These are phyloP conservation scores for Theileria parva DNA, from an alignment of 169 alveolate species.

Conservation along the genomic window DNA sequence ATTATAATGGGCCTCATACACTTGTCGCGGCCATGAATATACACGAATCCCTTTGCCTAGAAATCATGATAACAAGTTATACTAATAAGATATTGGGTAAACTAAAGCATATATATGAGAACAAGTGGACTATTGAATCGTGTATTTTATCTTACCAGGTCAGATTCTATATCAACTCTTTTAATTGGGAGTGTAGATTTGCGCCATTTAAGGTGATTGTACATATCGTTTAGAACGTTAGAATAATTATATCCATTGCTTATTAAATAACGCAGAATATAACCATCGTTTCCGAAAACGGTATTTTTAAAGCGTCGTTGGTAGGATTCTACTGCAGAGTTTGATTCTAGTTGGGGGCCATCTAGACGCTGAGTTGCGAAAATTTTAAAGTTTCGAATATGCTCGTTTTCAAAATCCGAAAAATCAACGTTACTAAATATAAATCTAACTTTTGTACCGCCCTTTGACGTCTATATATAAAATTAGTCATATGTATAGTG, in stretches of 20 bases:
- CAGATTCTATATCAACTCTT: constrained; percentile 56
- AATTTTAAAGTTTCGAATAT: constrained; percentile 65
- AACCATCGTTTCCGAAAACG: constrained; percentile 68
- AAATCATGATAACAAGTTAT: background rate
- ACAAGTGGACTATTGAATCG: background rate
- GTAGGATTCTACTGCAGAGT: constrained; percentile 36
- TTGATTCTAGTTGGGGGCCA: constrained; percentile 57
- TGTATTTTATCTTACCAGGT: constrained; percentile 18
- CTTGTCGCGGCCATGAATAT: constrained; percentile 74
- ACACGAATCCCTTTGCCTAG: constrained; percentile 69
- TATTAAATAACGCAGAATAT: constrained; percentile 69
- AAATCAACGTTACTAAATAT: constrained; percentile 69
- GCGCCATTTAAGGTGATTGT: constrained; percentile 71
- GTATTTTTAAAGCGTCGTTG: constrained; percentile 53
- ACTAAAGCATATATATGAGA: background rate
- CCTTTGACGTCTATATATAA: constrained; percentile 52
- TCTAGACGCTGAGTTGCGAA: constrained; percentile 58
- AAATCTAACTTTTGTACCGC: constrained; percentile 68
- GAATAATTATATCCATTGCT: constrained; percentile 68
- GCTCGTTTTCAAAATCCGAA: constrained; percentile 68
- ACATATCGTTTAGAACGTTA: constrained; percentile 64
- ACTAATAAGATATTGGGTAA: background rate
- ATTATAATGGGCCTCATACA: constrained; percentile 75
- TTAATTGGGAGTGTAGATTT: constrained; percentile 68
- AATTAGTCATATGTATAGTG: background rate